Evolutionary conservation across 805 yeast genomes (phyloP).

Genomic region (Saturnispora zaruensis): DNA sequence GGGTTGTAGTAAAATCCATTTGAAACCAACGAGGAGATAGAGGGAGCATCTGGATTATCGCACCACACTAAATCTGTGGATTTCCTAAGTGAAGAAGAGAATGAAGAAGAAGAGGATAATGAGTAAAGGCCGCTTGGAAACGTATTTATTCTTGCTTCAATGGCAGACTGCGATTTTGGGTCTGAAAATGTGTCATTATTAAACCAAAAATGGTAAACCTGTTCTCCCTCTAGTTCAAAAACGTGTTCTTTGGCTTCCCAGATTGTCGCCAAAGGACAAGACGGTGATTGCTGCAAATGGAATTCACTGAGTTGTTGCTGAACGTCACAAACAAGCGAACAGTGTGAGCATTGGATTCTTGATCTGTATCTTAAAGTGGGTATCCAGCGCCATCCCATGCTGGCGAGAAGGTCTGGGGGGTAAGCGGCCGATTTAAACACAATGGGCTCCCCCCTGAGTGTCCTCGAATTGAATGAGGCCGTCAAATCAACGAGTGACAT

Average conservation of each 20-base stretch:
- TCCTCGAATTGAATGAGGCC: background rate
- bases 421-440: background rate
- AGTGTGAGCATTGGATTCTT: conserved; percentile 10
- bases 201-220: background rate
- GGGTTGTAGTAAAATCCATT: conserved; percentile 54
- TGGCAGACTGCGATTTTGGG: conserved; percentile 1
- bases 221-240: background rate
- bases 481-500: background rate
- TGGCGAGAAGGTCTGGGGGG: conserved; percentile 8
- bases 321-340: conserved; percentile 6
- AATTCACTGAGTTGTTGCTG: conserved; percentile 2
- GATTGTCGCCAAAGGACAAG: conserved; percentile 8
- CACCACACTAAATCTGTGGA: conserved; percentile 3
- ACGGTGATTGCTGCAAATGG: conserved; percentile 6
- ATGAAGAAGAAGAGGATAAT: background rate
- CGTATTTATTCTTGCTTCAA: background rate
- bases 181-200: background rate
- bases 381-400: conserved; percentile 11
- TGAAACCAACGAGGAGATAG: conserved; percentile 37
- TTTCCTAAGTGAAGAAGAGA: background rate
- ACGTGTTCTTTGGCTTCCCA: conserved; percentile 9
- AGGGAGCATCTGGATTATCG: conserved; percentile 29
- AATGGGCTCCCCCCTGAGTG: background rate
- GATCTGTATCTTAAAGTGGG: conserved; percentile 8
- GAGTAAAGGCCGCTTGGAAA: background rate